Evolutionary conservation across 2,329 filamentous ascomycete genomes (phyloP).

Genomic region (Pseudodiploospora longispora): DNA sequence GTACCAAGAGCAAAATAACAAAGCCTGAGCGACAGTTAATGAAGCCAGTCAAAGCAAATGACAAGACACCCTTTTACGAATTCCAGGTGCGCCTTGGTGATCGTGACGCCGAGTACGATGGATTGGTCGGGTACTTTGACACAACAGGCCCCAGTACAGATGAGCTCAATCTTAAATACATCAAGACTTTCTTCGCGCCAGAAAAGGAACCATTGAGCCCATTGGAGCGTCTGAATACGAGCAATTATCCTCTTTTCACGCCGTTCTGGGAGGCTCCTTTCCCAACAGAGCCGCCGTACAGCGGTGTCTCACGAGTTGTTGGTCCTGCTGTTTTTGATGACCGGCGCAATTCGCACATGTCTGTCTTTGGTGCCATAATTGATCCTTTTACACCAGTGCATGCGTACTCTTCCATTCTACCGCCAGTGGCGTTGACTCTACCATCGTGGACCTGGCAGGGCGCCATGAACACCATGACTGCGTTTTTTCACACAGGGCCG

Average conservation of each 20-base stretch:
- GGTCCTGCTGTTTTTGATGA: slow-evolving; percentile 1
- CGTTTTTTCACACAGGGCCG: slow-evolving; percentile 32
- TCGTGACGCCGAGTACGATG: slow-evolving; percentile 23
- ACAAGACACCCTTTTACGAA: slow-evolving; percentile 16
- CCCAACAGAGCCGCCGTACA: neutral
- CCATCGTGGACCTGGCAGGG: slow-evolving; percentile 29
- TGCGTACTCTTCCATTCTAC: slow-evolving; percentile 26
- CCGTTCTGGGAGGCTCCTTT: slow-evolving; percentile 17
- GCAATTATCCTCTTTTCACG: slow-evolving; percentile 18
- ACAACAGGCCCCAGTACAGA: slow-evolving; percentile 1
- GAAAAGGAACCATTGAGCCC: slow-evolving; percentile 5
- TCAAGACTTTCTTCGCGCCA: slow-evolving; percentile 20
- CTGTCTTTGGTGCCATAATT: slow-evolving; percentile 22
- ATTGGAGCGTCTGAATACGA: slow-evolving; percentile 1
- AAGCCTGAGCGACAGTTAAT: slow-evolving; percentile 2
- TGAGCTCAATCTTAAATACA: slow-evolving; percentile 14
- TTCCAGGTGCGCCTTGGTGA: slow-evolving; percentile 32
- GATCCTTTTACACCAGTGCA: slow-evolving; percentile 31
- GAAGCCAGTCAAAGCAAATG: neutral
- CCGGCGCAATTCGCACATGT: slow-evolving; percentile 9
- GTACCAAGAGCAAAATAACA: slow-evolving; percentile 5
- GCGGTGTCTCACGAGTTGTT: neutral
- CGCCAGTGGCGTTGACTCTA: slow-evolving; percentile 18
- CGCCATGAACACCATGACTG: slow-evolving; percentile 29
- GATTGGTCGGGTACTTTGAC: slow-evolving; percentile 32